Evolutionary conservation across 75 land plant species (phyloP).

Genomic region (Pinus taeda): DNA sequence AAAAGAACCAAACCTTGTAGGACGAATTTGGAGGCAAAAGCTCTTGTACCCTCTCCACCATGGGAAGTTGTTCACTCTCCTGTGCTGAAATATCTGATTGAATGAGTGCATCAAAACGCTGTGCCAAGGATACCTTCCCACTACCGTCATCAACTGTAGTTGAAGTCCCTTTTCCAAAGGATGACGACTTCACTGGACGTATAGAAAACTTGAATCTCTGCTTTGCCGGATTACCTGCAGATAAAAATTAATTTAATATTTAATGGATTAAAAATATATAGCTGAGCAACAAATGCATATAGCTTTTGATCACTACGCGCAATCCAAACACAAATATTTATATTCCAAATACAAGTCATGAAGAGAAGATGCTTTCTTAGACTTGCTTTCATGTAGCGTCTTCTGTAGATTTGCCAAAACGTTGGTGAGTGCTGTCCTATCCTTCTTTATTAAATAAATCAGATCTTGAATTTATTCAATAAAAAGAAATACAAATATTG

Average conservation of each 20-base stretch:
- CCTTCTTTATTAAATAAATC: too few relatives aligned
- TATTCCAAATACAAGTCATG: not conserved
- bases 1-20: not conserved
- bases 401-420: too few relatives aligned
- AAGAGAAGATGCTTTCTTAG: not conserved
- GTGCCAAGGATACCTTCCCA: not conserved
- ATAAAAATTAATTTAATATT: not conserved
- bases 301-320: not conserved
- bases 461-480: too few relatives aligned
- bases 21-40: not conserved
- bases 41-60: conserved; percentile 1
- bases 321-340: not conserved
- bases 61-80: not conserved
- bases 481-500: too few relatives aligned
- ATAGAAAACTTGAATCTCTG: conserved; percentile 5
- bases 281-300: not conserved
- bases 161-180: not conserved
- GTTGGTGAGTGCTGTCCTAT: too few relatives aligned
- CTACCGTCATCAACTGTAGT: not conserved
- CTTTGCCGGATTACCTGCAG: conserved; percentile 6
- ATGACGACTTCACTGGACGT: not conserved
- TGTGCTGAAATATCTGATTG: not conserved
- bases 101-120: not conserved
- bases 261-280: not conserved
- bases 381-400: not conserved